Evolutionary conservation across 176 grass and related monocot species (phyloP), one percentile per base, ranked within the genome.

Genomic region (Oryza glaberrima): DNA sequence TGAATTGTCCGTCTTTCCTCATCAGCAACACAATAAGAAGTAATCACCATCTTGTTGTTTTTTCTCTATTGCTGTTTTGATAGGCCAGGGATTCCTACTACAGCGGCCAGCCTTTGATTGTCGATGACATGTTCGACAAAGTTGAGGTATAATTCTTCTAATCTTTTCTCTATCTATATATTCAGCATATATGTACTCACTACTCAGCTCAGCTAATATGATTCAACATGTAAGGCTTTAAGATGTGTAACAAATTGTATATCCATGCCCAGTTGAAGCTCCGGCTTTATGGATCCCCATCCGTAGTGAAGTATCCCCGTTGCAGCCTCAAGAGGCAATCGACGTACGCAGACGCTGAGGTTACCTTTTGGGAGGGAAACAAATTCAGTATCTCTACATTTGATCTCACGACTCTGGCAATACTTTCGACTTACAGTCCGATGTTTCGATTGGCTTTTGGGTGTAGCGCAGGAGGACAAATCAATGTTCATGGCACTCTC

Each of bases 1-100:
- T 26, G 26, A 26, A 26, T 26, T 26, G 26, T 26, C 26, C 26
- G 26, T 30, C 28, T 30, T 30, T 30, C 28, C 28, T 30, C 28
- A 2, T 30, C 28, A 30, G 28, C 28, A 30, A 30, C 28, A 1
- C 28, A 30, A 30, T 30, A 30, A 30, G 28, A 41, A 17, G 5
- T 28, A 38, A 32, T 52, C 54, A 25, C 63, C 34, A 70, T 77
- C 15, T 25, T 63, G 11, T 66, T 66, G 2, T 14, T 14, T 14
- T 17, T 49, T 30, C 70, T 28, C 49, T 11, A 20, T 36, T 40
- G 9, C 17, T 90, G n/a, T 26, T 47, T 45, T 76, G 6, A 7
- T 51, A 99, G 96, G 96, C 96, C 7, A 72, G 93, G 15, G 96
- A 99, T 82, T 99, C 96, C 4, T 99, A 99, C 89, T 99, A 99